Conservation (phyloP, 2,329 filamentous ascomycete genomes). For the Beauveria brongniartii region DNA sequence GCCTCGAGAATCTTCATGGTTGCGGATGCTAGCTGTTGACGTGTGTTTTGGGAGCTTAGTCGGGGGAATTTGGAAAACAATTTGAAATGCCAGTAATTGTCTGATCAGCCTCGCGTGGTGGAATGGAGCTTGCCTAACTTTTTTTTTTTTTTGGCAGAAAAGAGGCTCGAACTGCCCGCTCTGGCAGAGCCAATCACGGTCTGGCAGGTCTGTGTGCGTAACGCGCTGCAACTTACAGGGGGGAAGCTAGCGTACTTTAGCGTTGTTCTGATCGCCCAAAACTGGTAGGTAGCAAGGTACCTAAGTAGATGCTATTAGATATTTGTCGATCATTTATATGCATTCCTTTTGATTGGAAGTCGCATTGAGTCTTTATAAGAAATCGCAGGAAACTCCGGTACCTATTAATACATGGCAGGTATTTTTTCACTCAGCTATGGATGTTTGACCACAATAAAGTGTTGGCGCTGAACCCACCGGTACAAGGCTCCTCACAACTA, state of each 20-base stretch:
- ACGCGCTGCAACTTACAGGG: neutral
- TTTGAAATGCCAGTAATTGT: neutral
- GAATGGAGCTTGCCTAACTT: slow-evolving; percentile 2
- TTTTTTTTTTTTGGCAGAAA: neutral
- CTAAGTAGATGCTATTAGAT: too few species aligned
- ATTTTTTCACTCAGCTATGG: too few species aligned
- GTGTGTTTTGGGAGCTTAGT: too few species aligned
- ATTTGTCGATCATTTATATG: too few species aligned
- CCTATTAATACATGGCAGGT: too few species aligned
- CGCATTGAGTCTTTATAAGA: too few species aligned
- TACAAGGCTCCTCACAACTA: too few species aligned
- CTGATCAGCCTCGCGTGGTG: neutral
- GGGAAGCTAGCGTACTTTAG: neutral
- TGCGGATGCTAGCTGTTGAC: neutral
- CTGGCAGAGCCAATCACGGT: neutral
- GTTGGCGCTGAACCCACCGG: too few species aligned
- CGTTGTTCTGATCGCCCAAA: neutral
- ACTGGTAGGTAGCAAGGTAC: too few species aligned
- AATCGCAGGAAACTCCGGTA: too few species aligned
- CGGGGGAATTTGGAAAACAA: neutral
- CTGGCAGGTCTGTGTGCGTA: neutral
- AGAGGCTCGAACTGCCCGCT: neutral
- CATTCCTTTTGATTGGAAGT: too few species aligned
- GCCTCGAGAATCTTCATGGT: slow-evolving; percentile 64
- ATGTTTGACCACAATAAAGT: too few species aligned